Percentiles rank a stretch among this genome's conserved stretches.
phyloP scores from a whole-genome alignment of 2,329 filamentous ascomycete genomes.

The Monosporascus sp. region DNA sequence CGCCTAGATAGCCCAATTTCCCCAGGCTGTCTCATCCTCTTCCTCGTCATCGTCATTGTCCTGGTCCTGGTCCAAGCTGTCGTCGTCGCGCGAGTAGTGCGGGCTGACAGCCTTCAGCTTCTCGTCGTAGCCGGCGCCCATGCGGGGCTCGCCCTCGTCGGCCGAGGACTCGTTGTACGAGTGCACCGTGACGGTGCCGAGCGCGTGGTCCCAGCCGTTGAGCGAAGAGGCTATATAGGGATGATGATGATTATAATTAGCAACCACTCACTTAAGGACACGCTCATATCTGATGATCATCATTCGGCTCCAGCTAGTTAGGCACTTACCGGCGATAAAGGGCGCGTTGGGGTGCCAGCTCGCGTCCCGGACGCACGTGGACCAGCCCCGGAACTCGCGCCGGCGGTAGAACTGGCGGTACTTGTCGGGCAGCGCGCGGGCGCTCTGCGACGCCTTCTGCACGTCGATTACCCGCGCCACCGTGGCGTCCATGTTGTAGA shows the following conservation, averaged over 20 bases:
- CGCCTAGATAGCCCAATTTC: not conserved
- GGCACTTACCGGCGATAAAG: conserved; percentile 58
- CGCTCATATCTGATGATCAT: too few species aligned
- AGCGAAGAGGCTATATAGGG: conserved; percentile 63
- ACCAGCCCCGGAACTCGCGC: conserved; percentile 57
- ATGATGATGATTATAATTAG: conserved; percentile 4
- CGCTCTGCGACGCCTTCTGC: conserved; percentile 59
- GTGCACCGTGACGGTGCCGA: conserved; percentile 73
- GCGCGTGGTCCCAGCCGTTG: conserved; percentile 70
- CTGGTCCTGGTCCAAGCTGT: conserved; percentile 1
- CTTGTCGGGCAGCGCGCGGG: conserved; percentile 49
- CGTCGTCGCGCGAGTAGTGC: not conserved
- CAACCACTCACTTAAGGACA: too few species aligned
- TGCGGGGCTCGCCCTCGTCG: conserved; percentile 57
- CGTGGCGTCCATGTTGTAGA: conserved; percentile 92
- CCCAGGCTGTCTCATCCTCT: conserved; percentile 2
- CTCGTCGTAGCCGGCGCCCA: conserved; percentile 57
- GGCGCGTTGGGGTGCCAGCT: conserved; percentile 87
- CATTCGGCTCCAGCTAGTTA: too few species aligned
- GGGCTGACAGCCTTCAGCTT: conserved; percentile 41
- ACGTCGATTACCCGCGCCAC: conserved; percentile 75
- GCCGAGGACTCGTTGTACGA: conserved; percentile 64
- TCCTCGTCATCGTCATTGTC: conserved; percentile 11
- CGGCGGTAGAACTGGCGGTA: conserved; percentile 50
- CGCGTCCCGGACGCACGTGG: conserved; percentile 78